Conservation (phyloP, 257 asterid species). For the Cynanchum wilfordii region DNA sequence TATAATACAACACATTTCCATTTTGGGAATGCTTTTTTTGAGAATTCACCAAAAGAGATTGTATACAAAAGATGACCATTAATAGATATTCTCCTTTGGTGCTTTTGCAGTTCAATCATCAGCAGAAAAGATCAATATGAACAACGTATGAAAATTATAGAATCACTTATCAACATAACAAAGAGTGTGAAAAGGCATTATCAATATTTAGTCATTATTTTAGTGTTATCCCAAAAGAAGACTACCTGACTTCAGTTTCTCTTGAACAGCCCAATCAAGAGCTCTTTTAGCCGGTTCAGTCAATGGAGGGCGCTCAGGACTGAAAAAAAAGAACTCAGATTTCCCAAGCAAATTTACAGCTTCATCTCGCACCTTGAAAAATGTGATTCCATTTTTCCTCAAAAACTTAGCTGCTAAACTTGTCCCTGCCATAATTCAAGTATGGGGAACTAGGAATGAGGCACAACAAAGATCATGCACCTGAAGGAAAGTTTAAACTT, state of each 20-base stretch:
- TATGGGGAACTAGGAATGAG: not conserved
- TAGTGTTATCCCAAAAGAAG: not conserved
- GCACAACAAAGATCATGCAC: not conserved
- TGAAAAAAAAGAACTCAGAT: slow-evolving; percentile 57
- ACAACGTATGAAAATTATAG: not conserved
- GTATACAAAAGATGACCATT: not conserved
- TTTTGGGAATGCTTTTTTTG: not conserved
- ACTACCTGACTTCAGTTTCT: slow-evolving; percentile 81
- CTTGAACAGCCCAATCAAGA: slow-evolving; percentile 82
- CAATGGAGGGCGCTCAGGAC: slow-evolving; percentile 88
- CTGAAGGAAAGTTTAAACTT: not conserved
- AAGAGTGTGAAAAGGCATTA: not conserved
- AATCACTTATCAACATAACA: not conserved
- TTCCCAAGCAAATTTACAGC: slow-evolving; percentile 61
- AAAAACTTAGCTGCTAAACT: slow-evolving; percentile 77
- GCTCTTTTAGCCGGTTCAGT: slow-evolving; percentile 86
- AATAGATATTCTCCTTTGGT: too few species aligned
- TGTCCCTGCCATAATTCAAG: slow-evolving; percentile 53
- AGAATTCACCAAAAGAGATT: not conserved
- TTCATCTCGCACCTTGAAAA: slow-evolving; percentile 71
- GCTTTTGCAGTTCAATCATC: not conserved
- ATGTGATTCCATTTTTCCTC: slow-evolving; percentile 71
- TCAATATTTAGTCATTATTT: not conserved
- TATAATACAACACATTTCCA: not conserved
- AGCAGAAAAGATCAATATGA: not conserved